Evolutionary conservation across 805 yeast genomes (phyloP).

Genomic region (Ogataea trehaloabstinens): DNA sequence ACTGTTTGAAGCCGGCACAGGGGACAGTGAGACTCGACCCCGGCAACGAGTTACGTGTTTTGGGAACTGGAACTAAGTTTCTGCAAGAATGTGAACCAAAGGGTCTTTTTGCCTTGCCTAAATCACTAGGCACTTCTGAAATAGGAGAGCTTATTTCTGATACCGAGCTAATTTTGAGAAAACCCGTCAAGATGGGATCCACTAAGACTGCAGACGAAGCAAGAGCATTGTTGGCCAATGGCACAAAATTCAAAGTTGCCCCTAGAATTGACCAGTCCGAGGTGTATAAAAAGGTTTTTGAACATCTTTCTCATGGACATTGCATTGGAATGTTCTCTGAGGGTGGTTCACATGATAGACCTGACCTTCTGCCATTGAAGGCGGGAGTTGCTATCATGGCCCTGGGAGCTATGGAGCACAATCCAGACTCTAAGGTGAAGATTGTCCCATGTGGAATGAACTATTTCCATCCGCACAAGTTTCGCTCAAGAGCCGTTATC

Average conservation of each 20-base stretch:
- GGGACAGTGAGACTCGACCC: constrained; percentile 64
- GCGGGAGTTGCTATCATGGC: constrained; percentile 99
- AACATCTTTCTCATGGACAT: constrained; percentile 74
- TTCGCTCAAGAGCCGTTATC: constrained; percentile 89
- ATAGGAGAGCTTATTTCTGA: constrained; percentile 68
- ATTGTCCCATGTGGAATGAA: constrained; percentile 97
- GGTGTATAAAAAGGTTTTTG: constrained; percentile 82
- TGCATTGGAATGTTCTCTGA: constrained; percentile 95
- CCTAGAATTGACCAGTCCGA: constrained; percentile 80
- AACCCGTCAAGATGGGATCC: constrained; percentile 53
- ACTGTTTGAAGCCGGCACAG: constrained; percentile 61
- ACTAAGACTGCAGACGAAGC: constrained; percentile 40
- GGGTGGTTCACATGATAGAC: constrained; percentile 96
- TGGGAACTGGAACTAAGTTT: constrained; percentile 68
- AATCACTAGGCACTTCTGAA: constrained; percentile 72
- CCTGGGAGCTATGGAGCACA: constrained; percentile 81
- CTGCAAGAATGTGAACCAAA: constrained; percentile 56
- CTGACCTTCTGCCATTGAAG: constrained; percentile 86
- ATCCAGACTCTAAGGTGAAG: constrained; percentile 73
- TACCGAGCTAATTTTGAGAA: constrained; percentile 63
- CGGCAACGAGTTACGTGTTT: constrained; percentile 41
- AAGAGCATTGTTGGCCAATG: constrained; percentile 42
- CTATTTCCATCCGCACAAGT: constrained; percentile 92
- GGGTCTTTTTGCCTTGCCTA: constrained; percentile 76
- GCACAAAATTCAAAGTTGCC: constrained; percentile 68